A percentile compares a stretch with the other conserved stretches of the same genome.
Conservation (phyloP, 192 early-diverging fungal species). For the Chytriomyces sp. region DNA sequence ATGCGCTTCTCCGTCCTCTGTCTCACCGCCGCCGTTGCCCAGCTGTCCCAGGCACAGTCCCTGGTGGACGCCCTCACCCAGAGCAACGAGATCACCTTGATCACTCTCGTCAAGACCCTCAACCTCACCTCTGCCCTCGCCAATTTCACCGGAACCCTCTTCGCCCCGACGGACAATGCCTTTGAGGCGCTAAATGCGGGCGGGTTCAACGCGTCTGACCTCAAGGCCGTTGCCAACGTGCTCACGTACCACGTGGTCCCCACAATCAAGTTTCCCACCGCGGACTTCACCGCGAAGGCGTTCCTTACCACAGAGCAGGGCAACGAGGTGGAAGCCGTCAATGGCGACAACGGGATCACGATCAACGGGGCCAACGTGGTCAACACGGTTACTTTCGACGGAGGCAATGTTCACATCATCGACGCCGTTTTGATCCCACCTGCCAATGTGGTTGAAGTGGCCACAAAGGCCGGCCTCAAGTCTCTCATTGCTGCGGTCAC, state of each 20-base stretch:
- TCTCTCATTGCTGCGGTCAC: constrained; percentile 12
- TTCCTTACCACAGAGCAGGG: neutral
- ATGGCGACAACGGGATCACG: neutral
- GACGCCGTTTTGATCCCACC: constrained; percentile 44
- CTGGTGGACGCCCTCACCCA: too few relatives aligned
- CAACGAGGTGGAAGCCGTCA: neutral
- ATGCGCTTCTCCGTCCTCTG: neutral
- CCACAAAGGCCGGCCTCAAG: neutral
- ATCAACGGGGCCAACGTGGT: neutral
- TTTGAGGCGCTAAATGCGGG: constrained; percentile 10
- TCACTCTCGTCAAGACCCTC: too few relatives aligned
- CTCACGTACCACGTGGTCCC: constrained; percentile 29
- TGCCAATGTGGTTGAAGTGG: neutral
- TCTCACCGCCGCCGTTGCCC: too few relatives aligned
- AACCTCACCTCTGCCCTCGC: constrained; percentile 17
- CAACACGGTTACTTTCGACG: neutral
- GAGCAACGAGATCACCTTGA: too few relatives aligned
- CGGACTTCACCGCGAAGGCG: constrained; percentile 9
- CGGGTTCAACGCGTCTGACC: constrained; percentile 1
- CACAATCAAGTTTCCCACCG: neutral
- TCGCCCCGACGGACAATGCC: constrained; percentile 33
- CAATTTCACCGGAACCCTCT: constrained; percentile 27
- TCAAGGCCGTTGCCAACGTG: constrained; percentile 26
- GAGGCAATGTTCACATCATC: constrained; percentile 37
- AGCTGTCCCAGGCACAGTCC: too few relatives aligned